Base-by-base conservation (phyloP, 139 green algal species). In the Monoraphidium neglectum region DNA sequence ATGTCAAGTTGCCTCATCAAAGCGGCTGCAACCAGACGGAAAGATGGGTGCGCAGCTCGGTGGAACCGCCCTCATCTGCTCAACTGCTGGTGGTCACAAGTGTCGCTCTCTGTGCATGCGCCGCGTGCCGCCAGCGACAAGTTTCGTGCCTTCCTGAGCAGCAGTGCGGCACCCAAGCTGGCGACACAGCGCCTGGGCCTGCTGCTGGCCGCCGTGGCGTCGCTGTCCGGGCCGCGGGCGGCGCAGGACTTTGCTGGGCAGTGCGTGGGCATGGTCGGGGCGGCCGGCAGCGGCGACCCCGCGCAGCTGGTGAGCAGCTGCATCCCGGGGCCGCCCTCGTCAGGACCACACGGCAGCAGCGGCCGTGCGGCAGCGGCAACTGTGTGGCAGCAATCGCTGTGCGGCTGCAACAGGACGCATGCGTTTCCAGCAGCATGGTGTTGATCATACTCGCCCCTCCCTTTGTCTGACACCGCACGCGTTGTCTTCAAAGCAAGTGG, bases 191-290 rank as follows among this genome's bases (percentile, higher is more conserved):
- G 73, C 8, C 63, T 79, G 26, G 73, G 73, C 32, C 72, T 79
- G 73, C 73, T 79, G 35, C 53, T 79, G 62, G 73, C 73, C 71
- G 73, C 73, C 6, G 73, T 79, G 62, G 73, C 73, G 32, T 72
- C 73, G 23, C 26, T 79, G 38, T 79, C 73, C 5, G 73, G 73
- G 46, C 24, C 73, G 26, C 30, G 38, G 63, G 73, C 73, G 38
- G 72, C 62, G 62, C 40, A 63, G 24, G 53, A 63, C 15, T 79
- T 79, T 79, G 62, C 47, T 24, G 51, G 63, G 33, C 73, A 79
- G 73, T 79, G 73, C 60, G 47, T 79, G 63, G 37, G 63, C 49
- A 79, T 79, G 73, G 54, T 79, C 43, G 43, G 43, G 8, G 43
- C 8, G 8, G 43, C 8, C 43, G 12, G 43, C 61, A 62, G 73